Conservation (phyloP, 2,329 filamentous ascomycete species). For the Aspergillus aculeatinus region DNA sequence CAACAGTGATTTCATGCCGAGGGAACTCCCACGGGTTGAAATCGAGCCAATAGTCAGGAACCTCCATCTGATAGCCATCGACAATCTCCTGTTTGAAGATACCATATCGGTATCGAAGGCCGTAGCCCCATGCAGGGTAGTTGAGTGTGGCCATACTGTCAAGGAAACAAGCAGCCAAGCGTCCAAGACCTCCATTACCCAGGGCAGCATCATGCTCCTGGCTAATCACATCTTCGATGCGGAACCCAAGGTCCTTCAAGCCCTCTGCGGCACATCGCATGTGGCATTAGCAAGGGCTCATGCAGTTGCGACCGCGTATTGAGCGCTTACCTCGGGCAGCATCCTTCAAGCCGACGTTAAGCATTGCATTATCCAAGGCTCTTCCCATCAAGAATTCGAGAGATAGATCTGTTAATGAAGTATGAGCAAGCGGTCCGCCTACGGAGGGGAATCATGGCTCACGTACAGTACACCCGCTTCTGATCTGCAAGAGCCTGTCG, state of each 20-base stretch:
- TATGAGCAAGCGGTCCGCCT: not conserved
- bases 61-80: slow-evolving; percentile 95
- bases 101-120: slow-evolving; percentile 88
- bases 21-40: slow-evolving; percentile 99
- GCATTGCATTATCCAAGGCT: slow-evolving; percentile 96
- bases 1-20: slow-evolving; percentile 88
- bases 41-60: slow-evolving; percentile 98
- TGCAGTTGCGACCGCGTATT: not conserved
- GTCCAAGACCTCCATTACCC: slow-evolving; percentile 91
- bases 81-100: slow-evolving; percentile 99
- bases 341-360: slow-evolving; percentile 88
- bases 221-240: slow-evolving; percentile 89
- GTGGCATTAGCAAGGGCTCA: not conserved
- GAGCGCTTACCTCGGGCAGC: slow-evolving; percentile 68
- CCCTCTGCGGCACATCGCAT: slow-evolving; percentile 59
- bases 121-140: slow-evolving; percentile 96
- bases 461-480: slow-evolving; percentile 86
- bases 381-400: slow-evolving; percentile 98
- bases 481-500: slow-evolving; percentile 84
- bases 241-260: slow-evolving; percentile 85
- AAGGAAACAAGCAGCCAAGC: slow-evolving; percentile 93
- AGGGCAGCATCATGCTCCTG: slow-evolving; percentile 96
- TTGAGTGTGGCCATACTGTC: slow-evolving; percentile 94
- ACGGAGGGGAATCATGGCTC: not conserved
- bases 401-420: slow-evolving; percentile 65